Percentiles rank a stretch among this genome's conserved stretches.
phyloP scores from a whole-genome alignment of 2,329 filamentous ascomycete genomes.

The Penicillium sclerotiorum region DNA sequence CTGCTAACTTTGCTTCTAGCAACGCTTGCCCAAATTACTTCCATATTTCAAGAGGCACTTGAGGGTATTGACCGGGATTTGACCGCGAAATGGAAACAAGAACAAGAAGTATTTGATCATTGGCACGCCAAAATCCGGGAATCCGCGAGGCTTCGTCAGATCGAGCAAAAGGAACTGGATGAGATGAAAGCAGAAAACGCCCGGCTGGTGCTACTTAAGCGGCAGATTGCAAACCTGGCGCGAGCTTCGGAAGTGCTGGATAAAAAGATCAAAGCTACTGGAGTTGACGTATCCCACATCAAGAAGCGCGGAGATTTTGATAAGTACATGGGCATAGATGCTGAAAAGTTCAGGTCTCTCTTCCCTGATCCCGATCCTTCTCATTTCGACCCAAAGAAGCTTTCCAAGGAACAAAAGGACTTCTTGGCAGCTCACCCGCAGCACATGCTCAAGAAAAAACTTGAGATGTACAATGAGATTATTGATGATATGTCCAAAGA shows the following conservation, averaged over 20 bases:
- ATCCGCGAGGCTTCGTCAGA: constrained; percentile 75
- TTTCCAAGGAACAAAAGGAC: no score
- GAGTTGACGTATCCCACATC: constrained; percentile 50
- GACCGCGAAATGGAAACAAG: constrained; percentile 76
- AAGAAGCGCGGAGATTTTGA: no score
- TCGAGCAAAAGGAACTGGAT: constrained; percentile 74
- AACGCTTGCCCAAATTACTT: constrained; percentile 39
- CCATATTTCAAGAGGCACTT: constrained; percentile 81
- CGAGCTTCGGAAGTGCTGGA: constrained; percentile 73
- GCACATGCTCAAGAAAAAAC: constrained; percentile 65
- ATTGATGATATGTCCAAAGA: constrained; percentile 69
- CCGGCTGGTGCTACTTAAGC: constrained; percentile 63
- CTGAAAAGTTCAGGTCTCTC: no score
- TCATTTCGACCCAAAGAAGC: no score
- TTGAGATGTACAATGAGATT: constrained; percentile 70
- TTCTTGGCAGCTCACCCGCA: constrained; percentile 57
- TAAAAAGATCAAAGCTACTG: constrained; percentile 52
- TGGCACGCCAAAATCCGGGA: constrained; percentile 80
- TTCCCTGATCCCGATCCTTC: no score
- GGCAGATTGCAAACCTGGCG: constrained; percentile 77
- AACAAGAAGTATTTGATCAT: constrained; percentile 80
- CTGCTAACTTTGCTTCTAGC: constrained; percentile 42
- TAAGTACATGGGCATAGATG: no score
- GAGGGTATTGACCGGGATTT: constrained; percentile 78
- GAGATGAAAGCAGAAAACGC: constrained; percentile 67